Percentiles rank a stretch among this genome's conserved stretches.
phyloP scores from a whole-genome alignment of 441 rosid species.

The Erysimum pusillum region DNA sequence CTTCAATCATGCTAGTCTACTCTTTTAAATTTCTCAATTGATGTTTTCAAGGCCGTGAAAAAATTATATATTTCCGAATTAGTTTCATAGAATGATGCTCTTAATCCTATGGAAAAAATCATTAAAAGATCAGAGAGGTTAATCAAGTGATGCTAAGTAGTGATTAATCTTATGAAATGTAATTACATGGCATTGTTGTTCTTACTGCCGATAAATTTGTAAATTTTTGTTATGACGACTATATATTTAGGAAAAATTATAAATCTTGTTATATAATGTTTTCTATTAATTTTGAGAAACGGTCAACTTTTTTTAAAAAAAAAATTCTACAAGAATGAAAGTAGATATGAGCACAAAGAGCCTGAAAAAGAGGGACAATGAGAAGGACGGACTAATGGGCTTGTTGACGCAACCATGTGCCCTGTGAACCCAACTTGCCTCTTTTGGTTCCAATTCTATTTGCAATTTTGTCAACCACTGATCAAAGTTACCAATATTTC shows the following conservation, averaged over 20 bases:
- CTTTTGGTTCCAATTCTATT: constrained; percentile 33
- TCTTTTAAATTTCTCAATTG: neutral
- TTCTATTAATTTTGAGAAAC: too few relatives aligned
- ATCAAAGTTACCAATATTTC: neutral
- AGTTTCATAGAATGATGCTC: neutral
- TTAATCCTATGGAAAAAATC: neutral
- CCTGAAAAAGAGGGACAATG: constrained; percentile 37
- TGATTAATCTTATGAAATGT: neutral
- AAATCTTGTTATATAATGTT: too few relatives aligned
- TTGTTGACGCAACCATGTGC: constrained; percentile 39
- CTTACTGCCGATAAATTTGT: too few relatives aligned
- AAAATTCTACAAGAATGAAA: neutral
- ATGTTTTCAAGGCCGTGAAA: neutral
- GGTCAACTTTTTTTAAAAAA: too few relatives aligned
- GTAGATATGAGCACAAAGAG: constrained; percentile 14
- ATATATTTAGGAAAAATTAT: too few relatives aligned
- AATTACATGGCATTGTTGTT: too few relatives aligned
- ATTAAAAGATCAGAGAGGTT: neutral
- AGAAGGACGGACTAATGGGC: constrained; percentile 25
- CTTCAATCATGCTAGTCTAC: constrained; percentile 15
- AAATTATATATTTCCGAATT: neutral
- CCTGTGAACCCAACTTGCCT: constrained; percentile 32
- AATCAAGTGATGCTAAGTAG: neutral
- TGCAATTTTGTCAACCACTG: neutral
- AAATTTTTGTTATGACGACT: too few relatives aligned